phyloP scores from a whole-genome alignment of 345 rosid species.

The Euphorbia pulcherrima region DNA sequence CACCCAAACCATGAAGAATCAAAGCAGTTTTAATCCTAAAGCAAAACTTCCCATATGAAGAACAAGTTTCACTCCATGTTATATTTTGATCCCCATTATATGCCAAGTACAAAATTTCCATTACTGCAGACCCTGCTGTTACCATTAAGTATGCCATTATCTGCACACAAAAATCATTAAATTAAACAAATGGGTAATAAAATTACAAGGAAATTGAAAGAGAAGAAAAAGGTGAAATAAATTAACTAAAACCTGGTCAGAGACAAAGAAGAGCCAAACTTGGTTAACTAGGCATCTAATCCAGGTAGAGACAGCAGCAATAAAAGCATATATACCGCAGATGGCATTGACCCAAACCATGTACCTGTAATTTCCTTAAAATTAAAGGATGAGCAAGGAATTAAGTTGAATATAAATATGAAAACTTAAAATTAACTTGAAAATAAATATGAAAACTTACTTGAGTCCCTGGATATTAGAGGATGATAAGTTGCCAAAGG shows the following conservation, averaged over 20 bases:
- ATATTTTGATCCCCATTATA: constrained; percentile 60
- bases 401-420: no score
- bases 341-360: constrained; percentile 64
- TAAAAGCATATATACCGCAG: constrained; percentile 61
- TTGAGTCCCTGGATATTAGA: constrained; percentile 63
- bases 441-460: constrained; percentile 31
- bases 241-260: constrained; percentile 65
- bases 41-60: constrained; percentile 59
- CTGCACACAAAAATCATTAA: constrained; percentile 25
- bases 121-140: constrained; percentile 69
- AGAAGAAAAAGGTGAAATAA: neutral
- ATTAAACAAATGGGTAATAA: no score
- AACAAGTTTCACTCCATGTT: constrained; percentile 86
- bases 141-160: constrained; percentile 68
- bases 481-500: constrained; percentile 52
- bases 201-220: neutral
- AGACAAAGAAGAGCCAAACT: constrained; percentile 78
- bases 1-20: constrained; percentile 55
- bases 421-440: neutral
- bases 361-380: constrained; percentile 38
- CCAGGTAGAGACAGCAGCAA: constrained; percentile 54
- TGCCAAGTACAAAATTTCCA: constrained; percentile 56
- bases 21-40: constrained; percentile 48
- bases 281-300: constrained; percentile 46
- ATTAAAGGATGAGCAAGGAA: neutral